phyloP scores from a whole-genome alignment of 192 early-diverging fungal genomes.

The Coemansia sp. region DNA sequence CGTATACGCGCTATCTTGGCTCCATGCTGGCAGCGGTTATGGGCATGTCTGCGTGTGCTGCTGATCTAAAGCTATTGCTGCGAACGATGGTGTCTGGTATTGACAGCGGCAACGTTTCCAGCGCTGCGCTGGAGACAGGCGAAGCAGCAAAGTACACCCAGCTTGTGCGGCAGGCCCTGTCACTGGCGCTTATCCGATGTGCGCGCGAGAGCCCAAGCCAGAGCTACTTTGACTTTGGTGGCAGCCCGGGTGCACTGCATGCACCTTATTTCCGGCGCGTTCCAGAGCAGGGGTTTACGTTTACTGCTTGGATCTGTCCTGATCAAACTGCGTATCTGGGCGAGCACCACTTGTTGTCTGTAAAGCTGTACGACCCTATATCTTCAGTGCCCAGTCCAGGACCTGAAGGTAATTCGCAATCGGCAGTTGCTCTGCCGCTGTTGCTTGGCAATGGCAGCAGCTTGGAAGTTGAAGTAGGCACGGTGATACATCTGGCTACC shows the following conservation, averaged over 20 bases:
- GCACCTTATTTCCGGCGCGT: slow-evolving; percentile 25
- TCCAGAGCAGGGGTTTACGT: slow-evolving; percentile 36
- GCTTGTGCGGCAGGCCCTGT: slow-evolving; percentile 18
- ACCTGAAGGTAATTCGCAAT: not conserved
- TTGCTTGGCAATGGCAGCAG: not conserved
- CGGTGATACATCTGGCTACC: slow-evolving; percentile 16
- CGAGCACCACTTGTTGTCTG: slow-evolving; percentile 20
- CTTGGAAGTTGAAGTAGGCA: not conserved
- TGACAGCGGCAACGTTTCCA: not conserved
- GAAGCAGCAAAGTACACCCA: slow-evolving; percentile 24
- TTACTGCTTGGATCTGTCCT: slow-evolving; percentile 28
- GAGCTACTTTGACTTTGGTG: slow-evolving; percentile 38
- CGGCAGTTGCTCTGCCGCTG: slow-evolving; percentile 1
- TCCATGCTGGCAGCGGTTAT: slow-evolving; percentile 25
- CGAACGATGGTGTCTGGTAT: slow-evolving; percentile 31
- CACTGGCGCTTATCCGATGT: slow-evolving; percentile 17
- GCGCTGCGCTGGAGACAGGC: not conserved
- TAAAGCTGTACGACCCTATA: slow-evolving; percentile 6
- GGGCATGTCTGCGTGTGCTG: slow-evolving; percentile 21
- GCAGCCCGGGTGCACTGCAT: slow-evolving; percentile 7
- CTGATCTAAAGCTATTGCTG: slow-evolving; percentile 32
- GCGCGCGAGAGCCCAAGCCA: slow-evolving; percentile 9
- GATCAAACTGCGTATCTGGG: not conserved
- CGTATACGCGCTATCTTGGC: slow-evolving; percentile 17
- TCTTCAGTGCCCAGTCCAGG: slow-evolving; percentile 9